Conservation (phyloP, 345 rosid species). For the Schrenkiella parvula region DNA sequence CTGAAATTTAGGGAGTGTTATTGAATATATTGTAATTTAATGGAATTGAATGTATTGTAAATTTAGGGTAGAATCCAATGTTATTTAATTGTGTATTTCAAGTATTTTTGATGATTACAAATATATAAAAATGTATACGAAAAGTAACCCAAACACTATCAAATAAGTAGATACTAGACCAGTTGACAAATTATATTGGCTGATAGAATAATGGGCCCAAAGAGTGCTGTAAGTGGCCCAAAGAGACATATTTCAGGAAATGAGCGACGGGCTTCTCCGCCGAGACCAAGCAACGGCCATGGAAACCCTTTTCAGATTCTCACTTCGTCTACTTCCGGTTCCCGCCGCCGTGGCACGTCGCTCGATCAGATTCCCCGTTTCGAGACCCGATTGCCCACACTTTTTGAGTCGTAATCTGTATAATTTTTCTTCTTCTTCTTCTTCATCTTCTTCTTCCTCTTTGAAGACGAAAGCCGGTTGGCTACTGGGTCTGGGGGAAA, state of each 20-base stretch:
- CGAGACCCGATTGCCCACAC: slow-evolving; percentile 9
- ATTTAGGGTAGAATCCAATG: no score
- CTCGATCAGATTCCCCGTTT: slow-evolving; percentile 2
- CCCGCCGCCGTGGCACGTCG: slow-evolving; percentile 32
- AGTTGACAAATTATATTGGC: slow-evolving; percentile 8
- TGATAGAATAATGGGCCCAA: neutral
- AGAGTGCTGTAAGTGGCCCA: neutral
- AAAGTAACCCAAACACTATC: no score
- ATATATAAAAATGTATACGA: no score
- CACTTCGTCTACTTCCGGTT: slow-evolving; percentile 51
- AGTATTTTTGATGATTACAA: no score
- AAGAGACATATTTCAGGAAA: neutral
- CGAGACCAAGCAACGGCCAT: slow-evolving; percentile 28
- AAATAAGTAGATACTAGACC: no score
- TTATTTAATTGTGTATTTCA: no score
- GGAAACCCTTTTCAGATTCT: slow-evolving; percentile 52
- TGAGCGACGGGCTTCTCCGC: neutral
- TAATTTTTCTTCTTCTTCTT: slow-evolving; percentile 25
- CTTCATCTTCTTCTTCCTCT: slow-evolving; percentile 41
- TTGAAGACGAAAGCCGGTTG: slow-evolving; percentile 72
- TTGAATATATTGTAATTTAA: no score
- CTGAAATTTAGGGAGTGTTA: no score
- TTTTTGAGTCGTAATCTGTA: slow-evolving; percentile 20
- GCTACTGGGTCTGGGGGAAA: slow-evolving; percentile 78
- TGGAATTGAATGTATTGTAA: no score